A percentile compares a stretch with the other conserved stretches of the same genome.
Evolutionary conservation across 228 moss, liverwort and hornwort species (phyloP).

Genomic region (Sphagnum fallax): DNA sequence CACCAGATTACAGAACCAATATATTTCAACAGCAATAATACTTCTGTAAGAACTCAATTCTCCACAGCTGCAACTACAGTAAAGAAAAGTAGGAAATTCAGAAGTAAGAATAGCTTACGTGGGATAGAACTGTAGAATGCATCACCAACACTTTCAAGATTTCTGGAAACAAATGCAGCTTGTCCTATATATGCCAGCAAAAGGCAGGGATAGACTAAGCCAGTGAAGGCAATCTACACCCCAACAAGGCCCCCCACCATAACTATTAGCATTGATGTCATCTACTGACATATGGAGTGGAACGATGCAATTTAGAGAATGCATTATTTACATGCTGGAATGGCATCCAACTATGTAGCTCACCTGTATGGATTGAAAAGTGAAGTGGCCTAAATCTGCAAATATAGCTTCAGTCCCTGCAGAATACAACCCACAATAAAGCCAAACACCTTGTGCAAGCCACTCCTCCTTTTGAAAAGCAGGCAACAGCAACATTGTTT

Average conservation of each 20-base stretch:
- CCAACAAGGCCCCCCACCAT: not conserved
- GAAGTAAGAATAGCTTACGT: constrained; percentile 23
- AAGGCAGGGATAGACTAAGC: constrained; percentile 67
- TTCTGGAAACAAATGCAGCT: constrained; percentile 58
- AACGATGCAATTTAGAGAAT: too few species aligned
- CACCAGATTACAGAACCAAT: too few species aligned
- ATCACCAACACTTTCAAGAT: constrained; percentile 39
- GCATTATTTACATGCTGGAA: too few species aligned
- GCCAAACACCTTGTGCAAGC: too few species aligned
- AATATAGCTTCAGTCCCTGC: constrained; percentile 60
- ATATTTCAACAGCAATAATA: too few species aligned
- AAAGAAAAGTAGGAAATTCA: too few species aligned
- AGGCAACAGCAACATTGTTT: not conserved
- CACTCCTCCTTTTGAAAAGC: not conserved
- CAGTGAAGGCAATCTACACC: constrained; percentile 67
- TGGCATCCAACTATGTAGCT: not conserved
- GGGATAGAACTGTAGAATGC: constrained; percentile 78
- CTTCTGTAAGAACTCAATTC: too few species aligned
- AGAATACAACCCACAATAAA: not conserved
- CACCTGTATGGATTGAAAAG: constrained; percentile 55
- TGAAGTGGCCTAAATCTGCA: constrained; percentile 62
- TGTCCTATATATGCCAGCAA: constrained; percentile 76
- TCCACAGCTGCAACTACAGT: too few species aligned
- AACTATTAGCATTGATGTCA: not conserved
- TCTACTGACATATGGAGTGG: too few species aligned